phyloP scores from a whole-genome alignment of 441 rosid genomes.

The Brassica hybrid region DNA sequence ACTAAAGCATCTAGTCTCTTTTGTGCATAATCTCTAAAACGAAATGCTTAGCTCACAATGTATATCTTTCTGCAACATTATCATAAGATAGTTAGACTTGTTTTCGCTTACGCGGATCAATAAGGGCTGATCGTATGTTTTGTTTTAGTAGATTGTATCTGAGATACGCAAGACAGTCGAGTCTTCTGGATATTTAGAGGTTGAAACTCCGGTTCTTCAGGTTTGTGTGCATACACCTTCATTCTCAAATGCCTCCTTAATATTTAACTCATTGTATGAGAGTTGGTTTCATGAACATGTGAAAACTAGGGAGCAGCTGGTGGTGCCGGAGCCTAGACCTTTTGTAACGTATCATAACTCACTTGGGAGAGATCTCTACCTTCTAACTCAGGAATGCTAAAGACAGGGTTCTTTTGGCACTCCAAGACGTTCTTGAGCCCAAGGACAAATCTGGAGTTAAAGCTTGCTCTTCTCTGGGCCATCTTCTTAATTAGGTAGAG shows the following conservation, averaged over 20 bases:
- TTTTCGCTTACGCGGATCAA: background rate
- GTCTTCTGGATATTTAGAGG: conserved; percentile 81
- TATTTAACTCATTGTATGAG: background rate
- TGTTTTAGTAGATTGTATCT: conserved; percentile 67
- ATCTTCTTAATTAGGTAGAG: conserved; percentile 84
- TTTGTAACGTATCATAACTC: conserved; percentile 93
- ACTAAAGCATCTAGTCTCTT: background rate
- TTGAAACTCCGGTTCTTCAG: conserved; percentile 98
- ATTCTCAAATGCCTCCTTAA: conserved; percentile 9
- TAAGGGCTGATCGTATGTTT: conserved; percentile 31
- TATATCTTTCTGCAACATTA: conserved; percentile 5
- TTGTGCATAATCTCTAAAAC: background rate
- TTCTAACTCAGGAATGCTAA: conserved; percentile 58
- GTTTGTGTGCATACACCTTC: conserved; percentile 57
- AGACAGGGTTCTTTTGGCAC: conserved; percentile 59
- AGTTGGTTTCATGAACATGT: conserved; percentile 50
- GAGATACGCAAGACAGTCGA: conserved; percentile 90
- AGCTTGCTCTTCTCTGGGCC: conserved; percentile 78
- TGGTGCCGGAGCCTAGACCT: conserved; percentile 98
- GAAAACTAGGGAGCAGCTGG: conserved; percentile 93
- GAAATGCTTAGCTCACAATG: background rate
- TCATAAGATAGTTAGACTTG: background rate
- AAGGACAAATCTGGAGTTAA: conserved; percentile 75
- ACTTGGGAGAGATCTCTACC: conserved; percentile 86
- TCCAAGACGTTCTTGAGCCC: conserved; percentile 61